Evolutionary conservation across 1,284 basidiomycete species (phyloP).

Genomic region (Cryptococcus sp.): DNA sequence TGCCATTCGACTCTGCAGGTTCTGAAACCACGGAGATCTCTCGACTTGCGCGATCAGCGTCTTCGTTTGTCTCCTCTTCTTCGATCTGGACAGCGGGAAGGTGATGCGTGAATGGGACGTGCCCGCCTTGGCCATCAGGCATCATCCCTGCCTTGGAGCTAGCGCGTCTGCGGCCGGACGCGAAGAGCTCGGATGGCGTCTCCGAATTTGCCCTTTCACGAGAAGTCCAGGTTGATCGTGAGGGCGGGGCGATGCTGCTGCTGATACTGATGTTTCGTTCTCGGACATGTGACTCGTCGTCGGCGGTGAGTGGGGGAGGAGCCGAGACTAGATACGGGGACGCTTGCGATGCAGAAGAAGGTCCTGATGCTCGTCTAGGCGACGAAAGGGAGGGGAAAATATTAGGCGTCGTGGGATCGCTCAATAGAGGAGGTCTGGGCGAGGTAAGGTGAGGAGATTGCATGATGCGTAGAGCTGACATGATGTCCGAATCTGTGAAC

Average conservation of each 20-base stretch:
- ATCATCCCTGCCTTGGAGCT: conserved; percentile 15
- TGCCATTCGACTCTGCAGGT: conserved; percentile 7
- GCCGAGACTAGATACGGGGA: conserved; percentile 43
- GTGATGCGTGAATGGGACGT: conserved; percentile 45
- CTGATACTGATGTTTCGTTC: conserved; percentile 10
- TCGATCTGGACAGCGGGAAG: conserved; percentile 22
- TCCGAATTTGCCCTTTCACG: conserved; percentile 10
- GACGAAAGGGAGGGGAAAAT: conserved; percentile 14
- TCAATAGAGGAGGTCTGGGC: conserved; percentile 8
- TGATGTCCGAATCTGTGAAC: conserved; percentile 41
- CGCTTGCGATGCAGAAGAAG: conserved; percentile 1
- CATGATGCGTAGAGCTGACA: conserved; percentile 40
- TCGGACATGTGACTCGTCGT: conserved; percentile 15
- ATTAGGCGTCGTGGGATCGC: conserved; percentile 5
- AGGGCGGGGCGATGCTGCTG: conserved; percentile 11
- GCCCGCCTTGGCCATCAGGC: conserved; percentile 29
- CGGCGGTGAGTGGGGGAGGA: conserved; percentile 37
- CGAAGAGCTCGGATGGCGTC: conserved; percentile 1
- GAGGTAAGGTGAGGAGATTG: conserved; percentile 13
- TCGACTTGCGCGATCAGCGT: conserved; percentile 1
- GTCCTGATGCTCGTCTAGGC: conserved; percentile 2
- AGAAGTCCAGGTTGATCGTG: conserved; percentile 11
- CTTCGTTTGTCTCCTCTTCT: conserved; percentile 23
- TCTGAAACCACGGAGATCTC: background rate
- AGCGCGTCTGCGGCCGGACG: conserved; percentile 8